These are phyloP conservation scores for Saxispiralis lemnorum DNA, from an alignment of 495 filamentous ascomycete genomes.

Conservation along the genomic window DNA sequence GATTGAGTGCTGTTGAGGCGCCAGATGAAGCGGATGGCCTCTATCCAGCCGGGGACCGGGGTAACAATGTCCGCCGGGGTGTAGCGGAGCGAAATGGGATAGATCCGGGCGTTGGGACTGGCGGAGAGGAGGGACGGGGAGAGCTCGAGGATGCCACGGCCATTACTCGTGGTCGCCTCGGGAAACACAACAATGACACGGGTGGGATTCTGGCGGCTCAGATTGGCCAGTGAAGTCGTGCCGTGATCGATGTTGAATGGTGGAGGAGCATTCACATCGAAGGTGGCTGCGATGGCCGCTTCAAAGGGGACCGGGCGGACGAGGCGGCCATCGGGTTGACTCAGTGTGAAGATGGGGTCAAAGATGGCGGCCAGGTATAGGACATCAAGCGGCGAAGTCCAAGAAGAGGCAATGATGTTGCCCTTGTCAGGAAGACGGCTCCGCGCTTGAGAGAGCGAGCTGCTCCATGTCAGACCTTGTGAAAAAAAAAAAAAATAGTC, in stretches of 20 bases:
- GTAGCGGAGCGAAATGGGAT: conserved; percentile 77
- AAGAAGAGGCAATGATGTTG: conserved; percentile 71
- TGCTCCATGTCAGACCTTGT: conserved; percentile 10
- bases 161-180: conserved; percentile 86
- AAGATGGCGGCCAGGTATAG: conserved; percentile 95
- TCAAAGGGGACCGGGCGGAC: conserved; percentile 63
- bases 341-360: conserved; percentile 79
- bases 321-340: conserved; percentile 52
- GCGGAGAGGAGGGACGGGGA: conserved; percentile 51
- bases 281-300: conserved; percentile 47
- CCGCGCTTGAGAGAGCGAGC: conserved; percentile 38
- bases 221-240: conserved; percentile 40
- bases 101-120: conserved; percentile 51
- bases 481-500: background rate
- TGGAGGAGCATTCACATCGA: conserved; percentile 25
- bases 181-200: conserved; percentile 73
- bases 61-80: conserved; percentile 79
- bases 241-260: conserved; percentile 4
- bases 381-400: conserved; percentile 81
- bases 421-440: conserved; percentile 55
- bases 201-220: conserved; percentile 50
- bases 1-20: conserved; percentile 67
- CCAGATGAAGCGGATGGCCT: conserved; percentile 59
- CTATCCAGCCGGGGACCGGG: conserved; percentile 47
- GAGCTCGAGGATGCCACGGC: conserved; percentile 72